phyloP scores from a whole-genome alignment of 2,329 filamentous ascomycete genomes.

The Sporothrix protearum region DNA sequence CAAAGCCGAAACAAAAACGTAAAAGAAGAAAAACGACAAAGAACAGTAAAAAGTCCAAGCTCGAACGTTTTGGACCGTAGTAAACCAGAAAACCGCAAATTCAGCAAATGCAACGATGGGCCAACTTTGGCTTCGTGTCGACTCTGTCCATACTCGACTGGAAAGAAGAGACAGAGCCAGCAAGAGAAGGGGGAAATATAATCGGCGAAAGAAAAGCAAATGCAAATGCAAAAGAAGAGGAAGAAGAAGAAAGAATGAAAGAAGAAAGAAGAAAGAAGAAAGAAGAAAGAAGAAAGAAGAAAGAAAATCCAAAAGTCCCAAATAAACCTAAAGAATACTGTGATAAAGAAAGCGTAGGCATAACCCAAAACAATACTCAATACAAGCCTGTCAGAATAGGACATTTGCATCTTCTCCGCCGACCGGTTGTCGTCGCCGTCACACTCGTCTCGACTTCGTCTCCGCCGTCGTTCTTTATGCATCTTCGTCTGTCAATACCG shows the following conservation, averaged over 20 bases:
- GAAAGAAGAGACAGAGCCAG: neutral
- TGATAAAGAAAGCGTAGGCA: neutral
- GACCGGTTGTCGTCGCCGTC: neutral
- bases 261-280: neutral
- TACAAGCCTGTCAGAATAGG: neutral
- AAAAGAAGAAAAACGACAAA: neutral
- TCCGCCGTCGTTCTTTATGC: neutral
- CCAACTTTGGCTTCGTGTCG: neutral
- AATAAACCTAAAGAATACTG: neutral
- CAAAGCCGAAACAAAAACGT: neutral
- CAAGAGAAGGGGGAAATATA: no score
- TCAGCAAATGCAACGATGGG: neutral
- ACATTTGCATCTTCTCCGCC: neutral
- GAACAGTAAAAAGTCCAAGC: no score
- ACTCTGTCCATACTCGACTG: neutral
- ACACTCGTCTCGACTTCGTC: neutral
- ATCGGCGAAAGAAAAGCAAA: no score
- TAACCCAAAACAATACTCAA: constrained; percentile 11
- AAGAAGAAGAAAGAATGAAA: neutral
- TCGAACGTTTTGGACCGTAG: no score
- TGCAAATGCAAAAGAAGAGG: no score
- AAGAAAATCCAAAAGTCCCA: neutral
- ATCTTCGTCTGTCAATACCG: no score
- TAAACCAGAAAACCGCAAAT: neutral
- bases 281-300: neutral